Evolutionary conservation across 2,329 filamentous ascomycete genomes (phyloP), one percentile per base, ranked within the genome.

Genomic region (Immersiporthe knoxdaviesiana): DNA sequence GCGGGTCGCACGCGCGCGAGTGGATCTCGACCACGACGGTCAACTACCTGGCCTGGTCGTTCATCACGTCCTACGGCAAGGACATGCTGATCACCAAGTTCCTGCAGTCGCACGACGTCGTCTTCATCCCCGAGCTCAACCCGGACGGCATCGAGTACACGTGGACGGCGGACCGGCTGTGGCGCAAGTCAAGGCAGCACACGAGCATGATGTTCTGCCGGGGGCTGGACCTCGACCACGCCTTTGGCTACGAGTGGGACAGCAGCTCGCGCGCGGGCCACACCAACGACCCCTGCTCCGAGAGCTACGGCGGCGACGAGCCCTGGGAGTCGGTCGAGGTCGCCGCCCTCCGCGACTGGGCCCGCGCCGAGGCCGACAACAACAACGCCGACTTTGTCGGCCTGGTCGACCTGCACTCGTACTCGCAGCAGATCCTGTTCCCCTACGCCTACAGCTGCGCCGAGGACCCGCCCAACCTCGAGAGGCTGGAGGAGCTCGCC

Each of bases 21-120:
- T 99, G 96, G 96, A 97, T 99, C 73, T 93, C 93, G 61, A 94
- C 91, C 0, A 96, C 91, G 75, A 97, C 94, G 0, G 93, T 97
- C 65, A 97, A 91, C 75, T 98, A 97, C 75, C 83, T 97, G 39
- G 93, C 95, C 12, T 97, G 96, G 87, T 92, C 89, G 21, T 85
- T 98, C 62, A 92, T 97, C 75, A 94, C 92, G 0, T 88, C 89
- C 5, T 97, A 95, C 78, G 92, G 92, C 70, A 92, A 93, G 73
- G 84, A 87, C 80, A 85, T 76, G 72, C 85, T 82, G 79, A 90
- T 97, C 66, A 94, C 92, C 27, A 91, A 90, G 70, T 84, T 98
- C 11, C 85, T 99, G 4, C 86, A 96, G 72, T 85, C 91, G 67
- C 97, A 95, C 76, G 94, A 98, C 79, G 90, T 97, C 74, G 85